Base-by-base conservation (phyloP, 1,284 basidiomycete genomes). In the Inonotus obliquus region DNA sequence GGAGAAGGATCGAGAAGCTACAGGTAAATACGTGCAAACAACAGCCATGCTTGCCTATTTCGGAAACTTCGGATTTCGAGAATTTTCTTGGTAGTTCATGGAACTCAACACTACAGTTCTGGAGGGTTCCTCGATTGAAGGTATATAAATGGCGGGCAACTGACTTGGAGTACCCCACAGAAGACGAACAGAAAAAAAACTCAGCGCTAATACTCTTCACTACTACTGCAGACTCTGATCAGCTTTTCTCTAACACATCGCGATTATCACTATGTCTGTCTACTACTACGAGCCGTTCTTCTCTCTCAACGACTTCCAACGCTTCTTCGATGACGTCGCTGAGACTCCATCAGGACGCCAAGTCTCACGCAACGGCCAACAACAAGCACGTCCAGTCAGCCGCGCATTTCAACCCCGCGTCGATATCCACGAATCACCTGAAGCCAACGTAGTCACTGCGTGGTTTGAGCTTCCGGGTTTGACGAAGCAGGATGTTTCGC, bases 391-490 rank as follows among this genome's bases (percentile, higher is more conserved):
- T 23, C 39, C 14, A 49, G 13, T 5, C 11, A 4, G 37, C 10
- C 51, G 59, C 13, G 4, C 19, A 25, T 17, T 41, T 19, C 41
- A 25, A 2, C 23, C 2, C 60, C 81, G 80, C 56, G 76, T 81
- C 73, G 79, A 83, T 63, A 64, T 81, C 1, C 76, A 80, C 61
- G 79, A 81, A 63, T 51, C 57, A 37, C 57, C 57, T 14, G 57
- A 59, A 47, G 25, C 57, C 9, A 59, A 59, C 47, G 17, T 59
- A 14, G 57, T 59, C 13, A 59, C 57, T 4, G 57, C 48, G 6
- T 48, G 44, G 57, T 75, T 81, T 64, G 78, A 81, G 81, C 68
- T 83, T 21, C 80, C 81, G 2, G 79, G 81, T 2, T n/a, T 82
- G 54, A 75, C 72, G 66, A 74, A 76, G 32, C 73, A 78, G 17